phyloP scores from a whole-genome alignment of 2,329 filamentous ascomycete genomes.

The Microdochium trichocladiopsis region DNA sequence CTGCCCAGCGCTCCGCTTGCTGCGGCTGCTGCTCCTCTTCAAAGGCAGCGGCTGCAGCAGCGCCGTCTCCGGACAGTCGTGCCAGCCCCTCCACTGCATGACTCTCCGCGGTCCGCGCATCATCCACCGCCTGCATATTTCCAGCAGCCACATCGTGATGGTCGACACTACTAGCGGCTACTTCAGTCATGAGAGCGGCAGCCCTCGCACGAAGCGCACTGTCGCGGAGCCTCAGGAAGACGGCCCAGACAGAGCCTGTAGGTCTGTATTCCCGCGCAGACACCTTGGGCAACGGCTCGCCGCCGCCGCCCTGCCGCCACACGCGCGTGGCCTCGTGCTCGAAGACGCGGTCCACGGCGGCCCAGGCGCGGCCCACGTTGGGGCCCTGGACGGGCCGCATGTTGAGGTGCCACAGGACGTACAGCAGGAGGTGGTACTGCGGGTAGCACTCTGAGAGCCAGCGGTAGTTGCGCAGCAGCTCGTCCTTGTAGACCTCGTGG shows the following conservation, averaged over 20 bases:
- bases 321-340: conserved; percentile 5
- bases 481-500: conserved; percentile 21
- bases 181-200: not conserved
- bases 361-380: conserved; percentile 24
- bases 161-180: not conserved
- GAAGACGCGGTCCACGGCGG: conserved; percentile 12
- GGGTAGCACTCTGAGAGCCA: conserved; percentile 32
- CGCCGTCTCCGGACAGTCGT: too few relatives aligned
- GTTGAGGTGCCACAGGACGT: conserved; percentile 34
- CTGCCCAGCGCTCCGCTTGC: too few relatives aligned
- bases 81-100: too few relatives aligned
- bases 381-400: conserved; percentile 22
- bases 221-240: not conserved
- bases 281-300: not conserved
- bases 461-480: conserved; percentile 26
- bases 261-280: not conserved
- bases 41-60: too few relatives aligned
- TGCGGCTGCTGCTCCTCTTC: too few relatives aligned
- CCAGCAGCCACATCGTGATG: not conserved
- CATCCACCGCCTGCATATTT: not conserved
- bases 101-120: too few relatives aligned
- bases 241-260: not conserved
- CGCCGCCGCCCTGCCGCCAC: conserved; percentile 5
- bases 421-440: conserved; percentile 34
- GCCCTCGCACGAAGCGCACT: not conserved